These are phyloP conservation scores for Trichoderma erinaceum DNA, from an alignment of 495 filamentous ascomycete genomes.

Conservation along the genomic window DNA sequence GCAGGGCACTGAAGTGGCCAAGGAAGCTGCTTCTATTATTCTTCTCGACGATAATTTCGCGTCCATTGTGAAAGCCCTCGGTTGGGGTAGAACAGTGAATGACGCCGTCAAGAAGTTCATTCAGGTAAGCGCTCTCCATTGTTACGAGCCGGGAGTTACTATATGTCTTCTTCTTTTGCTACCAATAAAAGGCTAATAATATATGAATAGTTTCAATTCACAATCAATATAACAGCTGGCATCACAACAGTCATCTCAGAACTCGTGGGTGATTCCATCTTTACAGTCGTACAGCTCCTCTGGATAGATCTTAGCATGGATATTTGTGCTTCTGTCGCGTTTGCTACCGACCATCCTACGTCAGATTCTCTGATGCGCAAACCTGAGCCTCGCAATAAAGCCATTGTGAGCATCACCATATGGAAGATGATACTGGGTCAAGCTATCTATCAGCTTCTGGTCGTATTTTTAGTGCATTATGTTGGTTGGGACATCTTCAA, in stretches of 20 bases:
- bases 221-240: constrained; percentile 86
- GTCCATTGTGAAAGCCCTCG: constrained; percentile 81
- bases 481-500: constrained; percentile 44
- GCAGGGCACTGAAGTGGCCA: constrained; percentile 83
- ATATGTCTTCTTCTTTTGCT: background rate
- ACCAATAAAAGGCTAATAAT: background rate
- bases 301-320: constrained; percentile 97
- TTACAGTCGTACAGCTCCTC: constrained; percentile 79
- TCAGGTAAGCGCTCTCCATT: background rate
- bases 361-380: constrained; percentile 62
- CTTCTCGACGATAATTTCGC: constrained; percentile 92
- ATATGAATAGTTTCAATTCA: constrained; percentile 73
- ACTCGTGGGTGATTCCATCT: constrained; percentile 57
- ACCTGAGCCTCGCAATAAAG: constrained; percentile 69
- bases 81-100: constrained; percentile 85
- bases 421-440: constrained; percentile 95
- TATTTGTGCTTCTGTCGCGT: constrained; percentile 88
- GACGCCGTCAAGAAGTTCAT: constrained; percentile 84
- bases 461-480: constrained; percentile 71
- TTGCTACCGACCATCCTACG: constrained; percentile 78
- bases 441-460: constrained; percentile 65
- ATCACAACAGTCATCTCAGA: constrained; percentile 66
- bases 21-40: constrained; percentile 90
- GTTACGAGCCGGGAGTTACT: background rate
- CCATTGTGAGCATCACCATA: constrained; percentile 74